phyloP scores from a whole-genome alignment of 148 eudicot genomes.

The Selenicereus undatus region DNA sequence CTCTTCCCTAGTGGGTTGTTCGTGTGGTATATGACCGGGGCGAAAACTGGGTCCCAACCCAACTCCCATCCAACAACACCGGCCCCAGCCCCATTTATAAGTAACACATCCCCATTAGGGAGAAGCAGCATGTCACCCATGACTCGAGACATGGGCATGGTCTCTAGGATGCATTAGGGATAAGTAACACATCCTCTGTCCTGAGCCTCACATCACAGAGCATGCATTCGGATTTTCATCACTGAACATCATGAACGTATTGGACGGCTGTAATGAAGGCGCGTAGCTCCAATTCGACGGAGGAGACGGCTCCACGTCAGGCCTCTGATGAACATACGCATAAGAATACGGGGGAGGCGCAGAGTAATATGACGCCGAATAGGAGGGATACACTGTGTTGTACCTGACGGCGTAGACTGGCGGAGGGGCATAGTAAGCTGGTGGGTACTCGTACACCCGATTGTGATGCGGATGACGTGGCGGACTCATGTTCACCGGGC shows the following conservation, averaged over 20 bases:
- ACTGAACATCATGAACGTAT: constrained; percentile 76
- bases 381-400: constrained; percentile 59
- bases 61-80: constrained; percentile 79
- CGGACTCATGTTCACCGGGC: constrained; percentile 28
- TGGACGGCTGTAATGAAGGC: constrained; percentile 37
- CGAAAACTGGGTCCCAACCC: constrained; percentile 49
- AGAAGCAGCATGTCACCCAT: constrained; percentile 68
- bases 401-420: constrained; percentile 49
- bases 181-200: too few relatives aligned
- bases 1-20: constrained; percentile 35
- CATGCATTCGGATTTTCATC: constrained; percentile 91
- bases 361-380: constrained; percentile 61
- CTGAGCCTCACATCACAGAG: constrained; percentile 36
- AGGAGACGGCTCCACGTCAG: constrained; percentile 27
- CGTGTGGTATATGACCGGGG: constrained; percentile 53
- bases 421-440: constrained; percentile 36
- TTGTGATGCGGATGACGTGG: constrained; percentile 35
- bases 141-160: constrained; percentile 4
- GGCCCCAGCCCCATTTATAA: constrained; percentile 55
- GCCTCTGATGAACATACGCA: constrained; percentile 37
- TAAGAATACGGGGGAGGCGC: constrained; percentile 39
- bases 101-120: constrained; percentile 46
- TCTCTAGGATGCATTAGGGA: constrained; percentile 68
- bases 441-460: constrained; percentile 37
- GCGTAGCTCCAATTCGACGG: constrained; percentile 28